Evolutionary conservation across 345 rosid genomes (phyloP).

Genomic region (Psidium guajava): DNA sequence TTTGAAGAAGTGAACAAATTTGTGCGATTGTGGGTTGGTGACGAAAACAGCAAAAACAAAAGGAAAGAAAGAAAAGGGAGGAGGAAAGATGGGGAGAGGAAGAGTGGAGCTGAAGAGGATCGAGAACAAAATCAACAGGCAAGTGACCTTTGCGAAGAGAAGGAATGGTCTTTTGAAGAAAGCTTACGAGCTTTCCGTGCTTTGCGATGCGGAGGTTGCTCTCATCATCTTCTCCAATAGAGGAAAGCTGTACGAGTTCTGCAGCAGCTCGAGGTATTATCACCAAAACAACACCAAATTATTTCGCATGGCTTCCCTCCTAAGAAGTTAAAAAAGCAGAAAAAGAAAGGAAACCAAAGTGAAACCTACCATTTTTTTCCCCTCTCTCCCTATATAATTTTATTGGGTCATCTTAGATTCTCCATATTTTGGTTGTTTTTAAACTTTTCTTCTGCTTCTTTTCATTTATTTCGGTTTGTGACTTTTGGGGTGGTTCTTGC

Average conservation of each 20-base stretch:
- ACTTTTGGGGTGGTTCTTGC: neutral
- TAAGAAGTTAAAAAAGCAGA: neutral
- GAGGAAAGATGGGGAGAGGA: constrained; percentile 72
- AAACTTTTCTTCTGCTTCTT: neutral
- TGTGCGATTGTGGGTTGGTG: neutral
- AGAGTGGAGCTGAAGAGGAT: constrained; percentile 99
- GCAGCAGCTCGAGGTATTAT: constrained; percentile 87
- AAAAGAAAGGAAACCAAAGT: neutral
- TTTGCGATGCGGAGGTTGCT: constrained; percentile 97
- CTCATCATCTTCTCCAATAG: constrained; percentile 99
- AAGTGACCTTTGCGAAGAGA: constrained; percentile 98
- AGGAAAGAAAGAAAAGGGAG: neutral
- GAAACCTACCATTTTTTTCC: neutral
- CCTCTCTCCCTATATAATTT: neutral
- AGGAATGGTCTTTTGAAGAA: constrained; percentile 97
- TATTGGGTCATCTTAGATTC: neutral
- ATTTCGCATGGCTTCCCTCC: neutral
- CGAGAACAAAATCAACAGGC: constrained; percentile 98
- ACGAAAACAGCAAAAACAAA: neutral
- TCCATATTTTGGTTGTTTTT: neutral
- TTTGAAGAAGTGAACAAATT: neutral
- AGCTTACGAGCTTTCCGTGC: constrained; percentile 98
- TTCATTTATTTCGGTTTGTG: neutral
- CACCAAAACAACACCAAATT: neutral
- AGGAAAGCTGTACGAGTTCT: constrained; percentile 98